Base-by-base conservation (phyloP, 371 early-diverging fungal species). In the Nematocida sp. region DNA sequence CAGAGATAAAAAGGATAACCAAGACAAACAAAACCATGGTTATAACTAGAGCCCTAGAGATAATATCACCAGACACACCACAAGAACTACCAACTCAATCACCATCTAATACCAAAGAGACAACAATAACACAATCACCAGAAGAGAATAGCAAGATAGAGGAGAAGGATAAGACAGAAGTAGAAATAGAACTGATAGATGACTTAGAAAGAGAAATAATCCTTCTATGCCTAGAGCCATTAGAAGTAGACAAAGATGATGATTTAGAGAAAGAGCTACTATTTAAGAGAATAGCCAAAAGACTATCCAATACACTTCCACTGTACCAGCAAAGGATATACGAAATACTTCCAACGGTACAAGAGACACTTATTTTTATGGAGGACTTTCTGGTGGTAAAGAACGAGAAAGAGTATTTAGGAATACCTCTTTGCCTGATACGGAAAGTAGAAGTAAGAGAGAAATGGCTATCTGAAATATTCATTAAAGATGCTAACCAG, bases 241-340 rank as follows among this genome's bases (percentile, higher is more conserved):
- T 47, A 27, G 58, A 46, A 17, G n/a, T n/a, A n/a, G n/a, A n/a
- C n/a, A n/a, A n/a, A n/a, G 74, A 55, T 19, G 35, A 21, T 13
- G 23, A 23, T 25, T 5, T 32, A 15, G 47, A 19, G 19, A n/a
- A 40, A 35, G 38, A 60, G 19, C 38, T 70, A 15, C 27, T 61
- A 2, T 25, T 32, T 4, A 4, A 23, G 40, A 7, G 60, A 38
- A 70, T 70, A 21, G 34, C 63, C 11, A 61, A 70, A 49, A 34
- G 74, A 49, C n/a, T 70, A n/a, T 57, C 40, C 32, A 19, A 2
- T 2, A 49, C 40, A 2, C n/a, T 70, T 45, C 74, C 74, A 2
- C 15, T 70, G 3, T 70, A 70, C 62, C 19, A 60, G 49, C 74
- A 70, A 61, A 29, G 32, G n/a, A 60, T 70, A 70, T 5, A 35